Evolutionary conservation across 2,329 filamentous ascomycete species (phyloP).

Genomic region (Aspergillus quadricinctus): DNA sequence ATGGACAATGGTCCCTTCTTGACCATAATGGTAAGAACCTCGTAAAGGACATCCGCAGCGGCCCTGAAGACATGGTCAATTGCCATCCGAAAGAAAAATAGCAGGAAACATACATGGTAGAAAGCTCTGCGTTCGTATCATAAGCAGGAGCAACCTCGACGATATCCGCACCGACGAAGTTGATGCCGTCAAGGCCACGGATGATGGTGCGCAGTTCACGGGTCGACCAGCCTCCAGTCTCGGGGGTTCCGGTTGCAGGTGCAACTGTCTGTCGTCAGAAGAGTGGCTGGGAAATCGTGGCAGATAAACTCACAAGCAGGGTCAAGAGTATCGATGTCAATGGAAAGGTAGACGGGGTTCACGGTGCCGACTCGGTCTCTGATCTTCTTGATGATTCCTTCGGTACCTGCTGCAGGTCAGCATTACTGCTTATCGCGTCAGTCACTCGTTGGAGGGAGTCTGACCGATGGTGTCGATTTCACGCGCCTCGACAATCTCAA

Average conservation of each 20-base stretch:
- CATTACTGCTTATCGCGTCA: neutral
- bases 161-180: conserved; percentile 57
- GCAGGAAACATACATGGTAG: conserved; percentile 38
- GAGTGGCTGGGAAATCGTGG: neutral
- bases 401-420: conserved; percentile 40
- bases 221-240: conserved; percentile 59
- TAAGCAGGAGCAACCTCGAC: conserved; percentile 61
- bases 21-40: conserved; percentile 78
- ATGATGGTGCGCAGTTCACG: conserved; percentile 56
- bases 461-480: conserved; percentile 63
- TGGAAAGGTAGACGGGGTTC: conserved; percentile 73
- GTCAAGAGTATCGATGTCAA: conserved; percentile 86
- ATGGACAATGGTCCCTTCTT: conserved; percentile 63
- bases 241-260: conserved; percentile 54
- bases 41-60: conserved; percentile 61
- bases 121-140: conserved; percentile 57
- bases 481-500: conserved; percentile 73
- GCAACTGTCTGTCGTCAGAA: conserved; percentile 25
- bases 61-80: conserved; percentile 23
- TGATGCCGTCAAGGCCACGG: conserved; percentile 54
- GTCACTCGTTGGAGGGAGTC: neutral
- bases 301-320: conserved; percentile 61
- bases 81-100: neutral
- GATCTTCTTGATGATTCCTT: conserved; percentile 76
- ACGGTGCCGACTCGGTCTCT: conserved; percentile 67